Evolutionary conservation across 352 stramenopile species (phyloP).

Genomic region (Plasmopara muralis): DNA sequence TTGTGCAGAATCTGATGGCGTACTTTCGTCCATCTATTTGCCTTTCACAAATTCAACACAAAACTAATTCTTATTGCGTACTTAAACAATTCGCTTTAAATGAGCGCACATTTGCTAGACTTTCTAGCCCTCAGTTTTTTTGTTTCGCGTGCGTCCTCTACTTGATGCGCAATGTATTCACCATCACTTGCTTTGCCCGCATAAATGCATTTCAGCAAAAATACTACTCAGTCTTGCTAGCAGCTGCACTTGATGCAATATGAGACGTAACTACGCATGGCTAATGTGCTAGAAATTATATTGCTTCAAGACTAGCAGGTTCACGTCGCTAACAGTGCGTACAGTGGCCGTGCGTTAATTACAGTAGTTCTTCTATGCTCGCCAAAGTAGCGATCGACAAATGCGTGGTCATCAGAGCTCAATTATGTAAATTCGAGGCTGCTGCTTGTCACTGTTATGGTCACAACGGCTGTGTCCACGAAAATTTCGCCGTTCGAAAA

Average conservation of each 20-base stretch:
- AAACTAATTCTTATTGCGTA: slow-evolving; percentile 91
- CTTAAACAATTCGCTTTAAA: slow-evolving; percentile 80
- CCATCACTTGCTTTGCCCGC: slow-evolving; percentile 78
- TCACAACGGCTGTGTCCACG: slow-evolving; percentile 84
- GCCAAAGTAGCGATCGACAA: slow-evolving; percentile 91
- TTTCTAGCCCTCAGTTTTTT: slow-evolving; percentile 71
- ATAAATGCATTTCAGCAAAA: slow-evolving; percentile 70
- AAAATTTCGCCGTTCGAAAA: slow-evolving; percentile 81
- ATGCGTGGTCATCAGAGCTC: slow-evolving; percentile 72
- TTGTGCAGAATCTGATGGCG: slow-evolving; percentile 86
- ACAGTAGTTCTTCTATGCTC: slow-evolving; percentile 90
- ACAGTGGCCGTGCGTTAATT: slow-evolving; percentile 82
- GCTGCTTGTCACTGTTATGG: slow-evolving; percentile 48
- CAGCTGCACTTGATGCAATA: slow-evolving; percentile 81
- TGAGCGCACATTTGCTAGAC: slow-evolving; percentile 49
- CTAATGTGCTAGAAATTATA: slow-evolving; percentile 84
- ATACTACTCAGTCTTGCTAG: slow-evolving; percentile 77
- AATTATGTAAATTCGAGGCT: slow-evolving; percentile 27
- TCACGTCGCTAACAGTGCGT: slow-evolving; percentile 63
- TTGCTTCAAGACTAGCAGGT: slow-evolving; percentile 78
- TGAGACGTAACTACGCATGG: slow-evolving; percentile 80
- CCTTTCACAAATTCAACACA: slow-evolving; percentile 73
- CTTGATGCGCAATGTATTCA: slow-evolving; percentile 86
- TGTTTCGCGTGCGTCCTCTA: slow-evolving; percentile 79
- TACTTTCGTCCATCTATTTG: slow-evolving; percentile 76